Evolutionary conservation across 176 grass and related monocot species (phyloP).

Genomic region (Dactylis glomerata): DNA sequence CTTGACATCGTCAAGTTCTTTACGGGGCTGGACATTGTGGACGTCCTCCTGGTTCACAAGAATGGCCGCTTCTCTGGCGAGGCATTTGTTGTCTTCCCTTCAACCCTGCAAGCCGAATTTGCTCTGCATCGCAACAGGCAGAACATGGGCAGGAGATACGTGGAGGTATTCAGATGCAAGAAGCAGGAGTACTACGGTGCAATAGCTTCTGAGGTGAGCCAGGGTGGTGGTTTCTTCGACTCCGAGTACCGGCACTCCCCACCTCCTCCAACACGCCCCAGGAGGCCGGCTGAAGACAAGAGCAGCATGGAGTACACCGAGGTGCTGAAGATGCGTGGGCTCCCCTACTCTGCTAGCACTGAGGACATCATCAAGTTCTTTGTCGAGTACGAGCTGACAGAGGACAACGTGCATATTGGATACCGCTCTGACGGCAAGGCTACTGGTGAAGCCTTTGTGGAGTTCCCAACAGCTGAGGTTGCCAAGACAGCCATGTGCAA

Average conservation of each 20-base stretch:
- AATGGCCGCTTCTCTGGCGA: constrained; percentile 76
- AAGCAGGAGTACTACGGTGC: constrained; percentile 89
- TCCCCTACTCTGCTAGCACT: constrained; percentile 68
- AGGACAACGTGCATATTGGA: constrained; percentile 72
- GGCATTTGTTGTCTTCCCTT: constrained; percentile 74
- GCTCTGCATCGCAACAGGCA: constrained; percentile 78
- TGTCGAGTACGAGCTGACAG: constrained; percentile 61
- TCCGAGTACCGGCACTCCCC: constrained; percentile 38
- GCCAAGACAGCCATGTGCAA: constrained; percentile 86
- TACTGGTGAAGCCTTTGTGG: constrained; percentile 71
- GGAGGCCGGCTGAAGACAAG: constrained; percentile 60
- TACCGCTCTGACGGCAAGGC: constrained; percentile 66
- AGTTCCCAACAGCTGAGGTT: constrained; percentile 71
- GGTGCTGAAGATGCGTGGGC: constrained; percentile 82
- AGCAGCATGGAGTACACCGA: constrained; percentile 86
- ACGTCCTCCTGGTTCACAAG: constrained; percentile 80
- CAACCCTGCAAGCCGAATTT: constrained; percentile 65
- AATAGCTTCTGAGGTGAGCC: constrained; percentile 81
- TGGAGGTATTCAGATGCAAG: constrained; percentile 94
- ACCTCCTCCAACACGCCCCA: constrained; percentile 35
- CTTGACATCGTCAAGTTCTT: constrained; percentile 91
- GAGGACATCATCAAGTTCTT: constrained; percentile 88
- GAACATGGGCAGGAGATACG: constrained; percentile 88
- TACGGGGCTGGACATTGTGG: constrained; percentile 71
- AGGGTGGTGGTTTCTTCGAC: constrained; percentile 48